Base-by-base conservation (phyloP, 257 asterid genomes). In the Capsicum pubescens region DNA sequence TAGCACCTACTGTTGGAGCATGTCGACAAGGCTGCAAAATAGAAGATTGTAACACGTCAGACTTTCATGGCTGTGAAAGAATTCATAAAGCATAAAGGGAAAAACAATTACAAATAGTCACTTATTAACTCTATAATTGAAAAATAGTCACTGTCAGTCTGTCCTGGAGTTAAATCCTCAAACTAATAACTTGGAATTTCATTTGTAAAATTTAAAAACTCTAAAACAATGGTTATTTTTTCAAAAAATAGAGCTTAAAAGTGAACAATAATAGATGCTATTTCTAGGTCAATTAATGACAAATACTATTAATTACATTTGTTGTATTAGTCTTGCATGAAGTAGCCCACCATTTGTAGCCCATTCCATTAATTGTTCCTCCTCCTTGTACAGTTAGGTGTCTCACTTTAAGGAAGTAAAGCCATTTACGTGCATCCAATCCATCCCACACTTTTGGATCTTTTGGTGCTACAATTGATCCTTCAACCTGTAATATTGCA, bases 1-100 rank as follows among this genome's bases (percentile, higher is more conserved):
- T 48, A 86, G 79, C n/a, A 87, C 95, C 91, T 77, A 94, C 99
- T 88, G 93, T 92, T 88, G 99, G 98, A 58, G 98, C 98, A 79
- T 87, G 92, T 13, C 87, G 86, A 87, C 98, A 94, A 16, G 92
- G 98, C 99, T 96, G 97, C 92, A 86, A 92, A 82, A 79, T 55
- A 42, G 71, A 90, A 85, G 9, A 56, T 63, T 63, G 32, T 55
- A 19, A 81, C 50, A 78, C 60, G 84, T 81, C 0, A 74, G 61
- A 50, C 39, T 50, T 50, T 48, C 11, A 48, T 74, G 19, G 9
- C 19, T 36, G 21, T 21, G 14, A 21, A 74, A 56, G 46, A 74
- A 74, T 67, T 67, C 56, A 72, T 72, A n/a, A 46, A 72, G 1
- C 36, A 46, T 5, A 0, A 21, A 19, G 12, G 19, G 13, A 42